phyloP scores from a whole-genome alignment of 1,284 basidiomycete genomes.

The Sanguinoderma infundibulare region DNA sequence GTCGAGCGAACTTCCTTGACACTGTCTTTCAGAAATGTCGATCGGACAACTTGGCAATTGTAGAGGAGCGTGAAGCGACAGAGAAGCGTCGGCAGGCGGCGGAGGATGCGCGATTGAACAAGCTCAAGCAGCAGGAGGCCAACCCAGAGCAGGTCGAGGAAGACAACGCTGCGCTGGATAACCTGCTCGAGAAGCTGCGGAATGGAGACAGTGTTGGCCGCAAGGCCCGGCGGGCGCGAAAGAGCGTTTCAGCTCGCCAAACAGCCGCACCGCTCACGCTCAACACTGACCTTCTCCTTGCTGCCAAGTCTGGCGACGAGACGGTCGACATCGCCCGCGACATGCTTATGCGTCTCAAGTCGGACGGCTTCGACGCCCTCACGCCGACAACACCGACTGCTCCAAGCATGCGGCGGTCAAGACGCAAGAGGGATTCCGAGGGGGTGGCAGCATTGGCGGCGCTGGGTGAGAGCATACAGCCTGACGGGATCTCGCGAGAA shows the following conservation, averaged over 20 bases:
- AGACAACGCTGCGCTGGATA: conserved; percentile 71
- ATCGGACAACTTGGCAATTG: conserved; percentile 70
- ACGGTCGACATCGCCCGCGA: conserved; percentile 69
- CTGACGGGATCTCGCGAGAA: conserved; percentile 19
- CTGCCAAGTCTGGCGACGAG: conserved; percentile 39
- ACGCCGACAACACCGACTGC: conserved; percentile 30
- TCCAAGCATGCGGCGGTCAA: conserved; percentile 24
- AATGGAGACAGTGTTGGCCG: conserved; percentile 68
- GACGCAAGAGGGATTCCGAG: conserved; percentile 28
- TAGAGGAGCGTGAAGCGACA: conserved; percentile 65
- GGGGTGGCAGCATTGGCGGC: conserved; percentile 25
- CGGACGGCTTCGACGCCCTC: conserved; percentile 44
- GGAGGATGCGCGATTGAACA: conserved; percentile 64
- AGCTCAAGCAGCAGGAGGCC: conserved; percentile 54
- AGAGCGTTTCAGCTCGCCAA: conserved; percentile 39
- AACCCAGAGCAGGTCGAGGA: conserved; percentile 42
- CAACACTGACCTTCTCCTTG: conserved; percentile 40
- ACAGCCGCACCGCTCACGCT: conserved; percentile 44
- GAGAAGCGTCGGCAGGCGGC: conserved; percentile 70
- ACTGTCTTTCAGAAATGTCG: conserved; percentile 75
- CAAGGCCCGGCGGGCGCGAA: conserved; percentile 58
- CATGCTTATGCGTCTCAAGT: conserved; percentile 75
- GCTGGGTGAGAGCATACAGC: conserved; percentile 22
- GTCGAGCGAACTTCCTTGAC: conserved; percentile 6
- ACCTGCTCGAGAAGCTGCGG: conserved; percentile 72